These are phyloP conservation scores for Acarospora socialis DNA, from an alignment of 2,329 filamentous ascomycete genomes.

Conservation along the genomic window DNA sequence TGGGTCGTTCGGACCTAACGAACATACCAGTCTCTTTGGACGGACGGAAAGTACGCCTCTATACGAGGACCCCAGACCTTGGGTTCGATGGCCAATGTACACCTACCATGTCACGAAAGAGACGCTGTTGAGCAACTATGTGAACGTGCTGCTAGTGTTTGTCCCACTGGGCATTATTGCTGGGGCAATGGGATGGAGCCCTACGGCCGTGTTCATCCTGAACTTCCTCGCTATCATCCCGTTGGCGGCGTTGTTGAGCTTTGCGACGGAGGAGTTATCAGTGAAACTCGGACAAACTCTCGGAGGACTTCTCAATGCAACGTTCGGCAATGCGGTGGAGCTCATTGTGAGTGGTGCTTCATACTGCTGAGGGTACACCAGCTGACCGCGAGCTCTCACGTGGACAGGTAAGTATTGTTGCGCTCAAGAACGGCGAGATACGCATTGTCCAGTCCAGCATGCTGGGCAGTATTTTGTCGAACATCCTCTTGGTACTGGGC, in stretches of 20 bases:
- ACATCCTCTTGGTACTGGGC: conserved; percentile 73
- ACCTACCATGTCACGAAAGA: conserved; percentile 28
- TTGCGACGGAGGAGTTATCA: conserved; percentile 65
- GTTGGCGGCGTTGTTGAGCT: conserved; percentile 57
- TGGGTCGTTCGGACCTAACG: not conserved
- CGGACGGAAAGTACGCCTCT: conserved; percentile 16
- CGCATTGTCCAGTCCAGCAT: conserved; percentile 96
- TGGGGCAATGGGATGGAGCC: conserved; percentile 46
- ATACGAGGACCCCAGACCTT: conserved; percentile 23
- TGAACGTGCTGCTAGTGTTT: conserved; percentile 58
- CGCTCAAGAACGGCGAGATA: conserved; percentile 71
- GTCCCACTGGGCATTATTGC: conserved; percentile 61
- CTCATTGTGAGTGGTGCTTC: conserved; percentile 44
- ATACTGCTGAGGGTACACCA: not conserved
- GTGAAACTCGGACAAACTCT: conserved; percentile 58
- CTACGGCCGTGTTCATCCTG: conserved; percentile 56
- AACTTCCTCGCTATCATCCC: conserved; percentile 75
- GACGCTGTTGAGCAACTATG: conserved; percentile 36
- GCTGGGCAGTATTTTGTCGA: conserved; percentile 90
- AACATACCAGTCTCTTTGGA: not conserved
- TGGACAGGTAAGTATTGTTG: conserved; percentile 80
- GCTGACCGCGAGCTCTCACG: conserved; percentile 5
- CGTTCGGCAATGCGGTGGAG: conserved; percentile 68
- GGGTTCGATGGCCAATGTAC: conserved; percentile 26
- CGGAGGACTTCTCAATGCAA: conserved; percentile 60